Percentiles rank a stretch among this genome's conserved stretches.
Conservation (phyloP, 225 moss, liverwort and hornwort genomes). For the Sphagnum tenellum region DNA sequence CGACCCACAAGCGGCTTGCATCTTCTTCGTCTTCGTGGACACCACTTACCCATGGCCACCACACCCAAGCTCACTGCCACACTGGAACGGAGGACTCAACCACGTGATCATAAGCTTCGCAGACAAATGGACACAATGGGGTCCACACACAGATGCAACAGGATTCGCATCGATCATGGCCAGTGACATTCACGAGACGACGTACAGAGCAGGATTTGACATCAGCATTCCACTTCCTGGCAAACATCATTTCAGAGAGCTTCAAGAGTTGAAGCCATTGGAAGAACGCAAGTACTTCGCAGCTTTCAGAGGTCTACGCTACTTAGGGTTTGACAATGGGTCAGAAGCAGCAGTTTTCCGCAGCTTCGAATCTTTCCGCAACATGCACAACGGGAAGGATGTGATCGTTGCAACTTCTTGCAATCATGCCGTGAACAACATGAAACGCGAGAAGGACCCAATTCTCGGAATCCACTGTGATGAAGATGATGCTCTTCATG, state of each 20-base stretch:
- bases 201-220: constrained; percentile 61
- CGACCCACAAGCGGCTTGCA: constrained; percentile 56
- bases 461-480: constrained; percentile 27
- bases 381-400: constrained; percentile 68
- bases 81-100: constrained; percentile 74
- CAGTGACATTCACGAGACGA: constrained; percentile 53
- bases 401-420: constrained; percentile 46
- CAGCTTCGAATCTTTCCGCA: constrained; percentile 37
- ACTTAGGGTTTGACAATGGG: constrained; percentile 18
- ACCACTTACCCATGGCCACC: constrained; percentile 31
- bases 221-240: constrained; percentile 69
- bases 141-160: constrained; percentile 41
- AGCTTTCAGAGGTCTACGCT: constrained; percentile 63
- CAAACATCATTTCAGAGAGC: constrained; percentile 4
- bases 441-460: constrained; percentile 22
- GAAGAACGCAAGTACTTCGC: constrained; percentile 46
- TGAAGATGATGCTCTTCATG: constrained; percentile 16
- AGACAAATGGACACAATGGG: constrained; percentile 56
- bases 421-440: constrained; percentile 24
- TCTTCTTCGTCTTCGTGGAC: constrained; percentile 71
- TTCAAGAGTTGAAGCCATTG: constrained; percentile 18
- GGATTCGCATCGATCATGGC: constrained; percentile 55
- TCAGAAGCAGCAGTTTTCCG: constrained; percentile 42
- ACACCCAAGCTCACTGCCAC: constrained; percentile 32
- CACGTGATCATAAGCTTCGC: constrained; percentile 63